phyloP scores from a whole-genome alignment of 139 green algal species.

The Nannochloris sp. region DNA sequence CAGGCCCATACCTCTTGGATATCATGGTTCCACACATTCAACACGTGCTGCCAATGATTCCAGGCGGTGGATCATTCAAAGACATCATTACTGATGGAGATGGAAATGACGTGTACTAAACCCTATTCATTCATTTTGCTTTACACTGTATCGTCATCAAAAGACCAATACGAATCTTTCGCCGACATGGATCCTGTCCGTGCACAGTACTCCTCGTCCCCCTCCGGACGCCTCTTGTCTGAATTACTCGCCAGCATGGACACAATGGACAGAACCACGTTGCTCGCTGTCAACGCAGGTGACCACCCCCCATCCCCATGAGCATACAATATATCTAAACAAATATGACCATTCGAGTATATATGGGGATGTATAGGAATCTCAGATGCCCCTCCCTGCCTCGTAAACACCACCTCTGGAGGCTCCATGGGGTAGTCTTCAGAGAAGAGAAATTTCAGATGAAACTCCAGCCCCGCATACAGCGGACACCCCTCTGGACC shows the following conservation, averaged over 20 bases:
- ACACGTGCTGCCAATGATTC: slow-evolving; percentile 99
- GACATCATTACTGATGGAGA: slow-evolving; percentile 94
- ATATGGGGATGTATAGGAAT: slow-evolving; percentile 80
- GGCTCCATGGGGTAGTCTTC: slow-evolving; percentile 64
- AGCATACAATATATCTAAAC: slow-evolving; percentile 83
- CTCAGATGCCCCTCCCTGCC: slow-evolving; percentile 15
- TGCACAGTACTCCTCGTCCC: slow-evolving; percentile 62
- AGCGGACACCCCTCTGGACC: slow-evolving; percentile 38
- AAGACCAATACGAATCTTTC: slow-evolving; percentile 63
- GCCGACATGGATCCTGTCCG: slow-evolving; percentile 42
- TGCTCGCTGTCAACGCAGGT: slow-evolving; percentile 82
- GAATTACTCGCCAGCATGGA: slow-evolving; percentile 83
- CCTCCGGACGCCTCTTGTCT: slow-evolving; percentile 42
- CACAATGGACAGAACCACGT: slow-evolving; percentile 53
- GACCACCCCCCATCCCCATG: slow-evolving; percentile 70
- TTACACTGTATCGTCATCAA: slow-evolving; percentile 63
- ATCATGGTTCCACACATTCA: slow-evolving; percentile 98
- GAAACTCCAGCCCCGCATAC: slow-evolving; percentile 6
- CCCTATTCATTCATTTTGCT: background rate
- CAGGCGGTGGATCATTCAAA: slow-evolving; percentile 86
- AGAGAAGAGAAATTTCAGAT: slow-evolving; percentile 57
- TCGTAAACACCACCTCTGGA: slow-evolving; percentile 64
- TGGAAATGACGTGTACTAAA: slow-evolving; percentile 49
- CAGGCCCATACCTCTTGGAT: slow-evolving; percentile 94
- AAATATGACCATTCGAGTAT: slow-evolving; percentile 86